Evolutionary conservation across 257 asterid genomes (phyloP).

Genomic region (Rubia yunnanensis): DNA sequence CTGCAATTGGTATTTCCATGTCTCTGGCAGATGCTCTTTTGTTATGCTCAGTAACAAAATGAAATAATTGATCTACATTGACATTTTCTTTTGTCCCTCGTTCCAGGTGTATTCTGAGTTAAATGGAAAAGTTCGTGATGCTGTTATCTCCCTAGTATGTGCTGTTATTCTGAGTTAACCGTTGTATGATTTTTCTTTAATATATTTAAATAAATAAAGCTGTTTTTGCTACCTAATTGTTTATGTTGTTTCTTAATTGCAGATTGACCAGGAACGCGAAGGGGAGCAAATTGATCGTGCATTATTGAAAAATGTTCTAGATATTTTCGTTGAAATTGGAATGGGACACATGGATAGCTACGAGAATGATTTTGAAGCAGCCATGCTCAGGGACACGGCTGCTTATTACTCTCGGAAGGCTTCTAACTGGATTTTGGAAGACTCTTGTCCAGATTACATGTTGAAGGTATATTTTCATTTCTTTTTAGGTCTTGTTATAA

Average conservation of each 20-base stretch:
- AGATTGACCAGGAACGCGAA: conserved; percentile 98
- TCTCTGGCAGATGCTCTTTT: neutral
- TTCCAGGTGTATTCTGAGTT: conserved; percentile 79
- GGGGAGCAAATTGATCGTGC: conserved; percentile 98
- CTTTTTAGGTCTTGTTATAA: neutral
- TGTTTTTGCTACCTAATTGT: conserved; percentile 6
- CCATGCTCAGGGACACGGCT: conserved; percentile 77
- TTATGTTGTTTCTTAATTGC: conserved; percentile 6
- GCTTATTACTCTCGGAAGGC: conserved; percentile 97
- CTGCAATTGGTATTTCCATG: neutral
- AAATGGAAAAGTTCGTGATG: conserved; percentile 78
- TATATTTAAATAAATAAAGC: neutral
- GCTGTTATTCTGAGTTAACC: neutral
- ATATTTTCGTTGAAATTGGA: conserved; percentile 95
- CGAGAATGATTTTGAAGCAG: conserved; percentile 82
- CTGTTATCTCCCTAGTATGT: conserved; percentile 87
- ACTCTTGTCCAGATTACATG: conserved; percentile 99
- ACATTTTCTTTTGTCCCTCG: too few species aligned
- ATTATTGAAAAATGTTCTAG: conserved; percentile 75
- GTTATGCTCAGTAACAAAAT: neutral
- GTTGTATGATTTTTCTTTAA: neutral
- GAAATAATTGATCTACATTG: too few species aligned
- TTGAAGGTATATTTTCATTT: conserved; percentile 40
- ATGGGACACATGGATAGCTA: conserved; percentile 87
- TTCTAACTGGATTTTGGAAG: conserved; percentile 93